These are phyloP conservation scores for Coprinopsis cinerea DNA, from an alignment of 768 basidiomycete genomes.

Conservation along the genomic window DNA sequence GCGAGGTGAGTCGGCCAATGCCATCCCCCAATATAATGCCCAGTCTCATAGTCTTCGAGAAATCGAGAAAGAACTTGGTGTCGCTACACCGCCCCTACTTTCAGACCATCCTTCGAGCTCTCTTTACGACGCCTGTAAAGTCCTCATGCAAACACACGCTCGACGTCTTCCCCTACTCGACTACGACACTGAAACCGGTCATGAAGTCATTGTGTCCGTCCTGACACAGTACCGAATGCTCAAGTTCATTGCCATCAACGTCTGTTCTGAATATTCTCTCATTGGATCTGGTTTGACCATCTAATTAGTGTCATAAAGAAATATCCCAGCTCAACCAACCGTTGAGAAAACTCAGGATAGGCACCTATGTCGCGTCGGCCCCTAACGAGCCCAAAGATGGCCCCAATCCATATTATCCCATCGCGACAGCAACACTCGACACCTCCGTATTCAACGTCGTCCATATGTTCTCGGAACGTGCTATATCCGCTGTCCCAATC, in stretches of 20 bases:
- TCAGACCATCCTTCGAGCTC: constrained; percentile 84
- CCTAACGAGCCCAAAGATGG: constrained; percentile 42
- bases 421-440: constrained; percentile 84
- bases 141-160: constrained; percentile 92
- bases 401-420: constrained; percentile 77
- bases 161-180: constrained; percentile 92
- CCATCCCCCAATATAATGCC: no score
- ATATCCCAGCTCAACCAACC: constrained; percentile 75
- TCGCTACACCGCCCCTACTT: constrained; percentile 86
- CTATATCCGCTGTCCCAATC: constrained; percentile 96
- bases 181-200: constrained; percentile 86
- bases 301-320: constrained; percentile 72
- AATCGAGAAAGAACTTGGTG: constrained; percentile 88
- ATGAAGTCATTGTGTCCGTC: constrained; percentile 93
- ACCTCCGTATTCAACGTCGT: constrained; percentile 98
- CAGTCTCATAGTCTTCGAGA: constrained; percentile 42
- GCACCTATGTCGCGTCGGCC: constrained; percentile 75
- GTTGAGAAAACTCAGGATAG: constrained; percentile 84
- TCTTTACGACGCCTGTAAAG: constrained; percentile 84
- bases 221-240: constrained; percentile 96
- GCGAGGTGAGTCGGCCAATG: constrained; percentile 55
- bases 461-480: constrained; percentile 94
- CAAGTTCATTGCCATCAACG: constrained; percentile 98
- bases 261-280: constrained; percentile 30
- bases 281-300: constrained; percentile 2